Evolutionary conservation across 441 rosid genomes (phyloP).

Genomic region (Codiaeum variegatum): DNA sequence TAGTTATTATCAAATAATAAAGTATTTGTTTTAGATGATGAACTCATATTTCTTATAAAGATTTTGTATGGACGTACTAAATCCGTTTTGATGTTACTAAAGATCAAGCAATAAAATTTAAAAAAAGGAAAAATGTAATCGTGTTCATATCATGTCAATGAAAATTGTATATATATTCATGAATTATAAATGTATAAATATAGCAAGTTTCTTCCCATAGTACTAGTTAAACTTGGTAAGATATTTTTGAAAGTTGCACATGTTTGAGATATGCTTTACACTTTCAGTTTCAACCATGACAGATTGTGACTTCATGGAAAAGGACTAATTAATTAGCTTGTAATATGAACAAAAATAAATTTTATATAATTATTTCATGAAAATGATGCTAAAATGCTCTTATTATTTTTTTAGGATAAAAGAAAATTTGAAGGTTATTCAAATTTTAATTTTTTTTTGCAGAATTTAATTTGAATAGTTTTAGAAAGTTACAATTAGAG

Average conservation of each 20-base stretch:
- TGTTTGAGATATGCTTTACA: neutral
- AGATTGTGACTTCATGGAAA: neutral
- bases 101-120: no score
- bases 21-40: no score
- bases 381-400: no score
- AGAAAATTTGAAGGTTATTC: no score
- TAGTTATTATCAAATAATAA: no score
- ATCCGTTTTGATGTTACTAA: neutral
- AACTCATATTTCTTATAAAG: neutral
- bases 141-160: neutral
- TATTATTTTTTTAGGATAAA: no score
- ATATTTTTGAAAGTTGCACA: neutral
- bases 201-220: neutral
- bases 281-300: neutral
- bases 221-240: neutral
- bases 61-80: neutral
- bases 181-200: neutral
- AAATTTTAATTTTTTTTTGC: no score
- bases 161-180: neutral
- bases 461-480: no score
- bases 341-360: neutral
- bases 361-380: neutral
- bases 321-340: neutral
- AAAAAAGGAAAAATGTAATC: no score
- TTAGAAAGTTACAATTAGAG: no score